Base-by-base conservation (phyloP, 192 early-diverging fungal species). In the Radiomyces spectabilis region DNA sequence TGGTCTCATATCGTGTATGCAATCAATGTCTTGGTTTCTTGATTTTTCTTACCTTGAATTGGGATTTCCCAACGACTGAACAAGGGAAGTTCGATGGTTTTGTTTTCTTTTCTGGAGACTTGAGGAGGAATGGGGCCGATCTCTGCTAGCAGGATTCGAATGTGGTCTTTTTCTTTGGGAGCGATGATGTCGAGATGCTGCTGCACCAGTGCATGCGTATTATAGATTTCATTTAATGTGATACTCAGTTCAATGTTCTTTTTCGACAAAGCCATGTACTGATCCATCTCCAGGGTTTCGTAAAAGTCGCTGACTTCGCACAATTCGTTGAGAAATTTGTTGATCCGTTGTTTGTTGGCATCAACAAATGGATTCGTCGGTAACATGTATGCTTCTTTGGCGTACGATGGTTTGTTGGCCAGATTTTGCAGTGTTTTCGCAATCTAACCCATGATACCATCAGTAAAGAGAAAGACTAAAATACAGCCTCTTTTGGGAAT, bases 281-380 rank as follows among this genome's bases (percentile, higher is more conserved):
- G 94, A 69, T 97, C 94, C 94, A 97, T 97, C 78, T 97, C 92
- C 68, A 97, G 66, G 26, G 87, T 83, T 58, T 97, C 94, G 65
- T 92, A 94, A 76, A 97, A 95, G 57, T 97, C 94, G 40, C 88
- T 81, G 5, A 92, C 89, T 75, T 96, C 93, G 63, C 93, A 95
- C 45, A 98, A 73, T 32, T 94, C 88, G 53, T 86, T 86, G 49
- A 98, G 71, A 66, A 98, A 98, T 67, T 70, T 72, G 61, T 91
- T 88, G 66, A 96, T 87, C 29, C 91, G 78, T 22, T 66, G 74
- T 37, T 91, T 87, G 74, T 98, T 91, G 48, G 71, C 67, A 43
- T 96, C 95, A 7, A 96, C 79, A 76, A 95, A 98, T 13, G 88
- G 88, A 72, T 89, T 84, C 40, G 94, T 71, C 22, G 82, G 81